Conservation (phyloP, 2,329 filamentous ascomycete species). For the Penicillium freii region DNA sequence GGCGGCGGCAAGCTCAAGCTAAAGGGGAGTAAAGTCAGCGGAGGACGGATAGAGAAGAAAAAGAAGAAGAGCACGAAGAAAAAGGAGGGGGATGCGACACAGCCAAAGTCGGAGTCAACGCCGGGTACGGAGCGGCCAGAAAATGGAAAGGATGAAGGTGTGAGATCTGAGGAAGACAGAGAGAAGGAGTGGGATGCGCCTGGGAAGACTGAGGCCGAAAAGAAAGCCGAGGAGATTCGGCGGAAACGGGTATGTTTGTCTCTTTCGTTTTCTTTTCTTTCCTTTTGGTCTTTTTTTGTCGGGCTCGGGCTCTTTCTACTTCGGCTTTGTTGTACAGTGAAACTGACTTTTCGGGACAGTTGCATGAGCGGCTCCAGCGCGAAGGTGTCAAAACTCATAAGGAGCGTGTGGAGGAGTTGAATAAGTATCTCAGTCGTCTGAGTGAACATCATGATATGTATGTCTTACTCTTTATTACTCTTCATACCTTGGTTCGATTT, state of each 20-base stretch:
- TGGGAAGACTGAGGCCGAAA: slow-evolving; percentile 80
- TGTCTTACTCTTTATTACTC: slow-evolving; percentile 23
- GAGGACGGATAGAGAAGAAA: slow-evolving; percentile 45
- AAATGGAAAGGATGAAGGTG: slow-evolving; percentile 19
- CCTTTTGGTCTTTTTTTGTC: not conserved
- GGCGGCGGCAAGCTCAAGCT: slow-evolving; percentile 76
- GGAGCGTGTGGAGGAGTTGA: slow-evolving; percentile 91
- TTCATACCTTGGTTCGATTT: not conserved
- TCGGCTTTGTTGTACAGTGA: slow-evolving; percentile 1
- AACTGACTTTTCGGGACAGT: slow-evolving; percentile 47
- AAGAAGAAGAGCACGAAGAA: slow-evolving; percentile 52
- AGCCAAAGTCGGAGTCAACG: slow-evolving; percentile 9
- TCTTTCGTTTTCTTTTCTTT: not conserved
- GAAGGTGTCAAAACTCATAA: slow-evolving; percentile 96
- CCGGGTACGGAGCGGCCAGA: not conserved
- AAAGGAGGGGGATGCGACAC: slow-evolving; percentile 15
- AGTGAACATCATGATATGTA: slow-evolving; percentile 98
- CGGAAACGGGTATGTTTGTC: slow-evolving; percentile 67
- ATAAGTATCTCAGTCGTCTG: slow-evolving; percentile 84
- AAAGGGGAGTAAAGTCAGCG: slow-evolving; percentile 69
- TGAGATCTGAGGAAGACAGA: slow-evolving; percentile 8
- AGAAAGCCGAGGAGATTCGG: slow-evolving; percentile 74
- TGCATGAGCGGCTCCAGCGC: slow-evolving; percentile 75
- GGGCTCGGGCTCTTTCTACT: slow-evolving; percentile 3
- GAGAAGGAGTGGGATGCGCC: slow-evolving; percentile 25